Base-by-base conservation (phyloP, 2,329 filamentous ascomycete genomes). In the Aspergillus alliaceus region DNA sequence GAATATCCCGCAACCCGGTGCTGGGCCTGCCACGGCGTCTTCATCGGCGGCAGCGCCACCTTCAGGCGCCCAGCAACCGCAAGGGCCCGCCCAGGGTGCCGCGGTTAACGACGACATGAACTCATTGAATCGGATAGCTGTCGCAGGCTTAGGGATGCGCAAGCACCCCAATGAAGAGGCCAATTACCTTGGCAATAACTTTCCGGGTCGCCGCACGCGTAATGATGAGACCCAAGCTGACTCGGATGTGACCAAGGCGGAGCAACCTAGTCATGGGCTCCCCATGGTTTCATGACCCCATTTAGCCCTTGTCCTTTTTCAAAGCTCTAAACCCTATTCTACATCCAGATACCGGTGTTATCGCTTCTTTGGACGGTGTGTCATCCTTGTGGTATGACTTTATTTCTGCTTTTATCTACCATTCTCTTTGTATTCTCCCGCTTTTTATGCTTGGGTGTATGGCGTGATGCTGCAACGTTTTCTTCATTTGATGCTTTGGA, bases 81-180 rank as follows among this genome's bases (percentile, higher is more conserved):
- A 71, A 29, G 27, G 63, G 11, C 56, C 64, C 29, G 68, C 69
- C 11, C 71, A 70, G 22, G 56, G 64, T 2, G 53, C 64, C 29
- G 64, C 64, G 11, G 60, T 69, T 12, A 69, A 69, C 8, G 75
- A 77, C 46, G 73, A 76, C 49, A 69, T 77, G 64, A 75, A 74
- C 57, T 75, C 75, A 2, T 58, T 78, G 40, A 78, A 78, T 56
- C 73, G 74, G 25, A 77, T 78, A 51, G 75, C 75, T 12, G 75
- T 76, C 6, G 75, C 75, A 4, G 75, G 75, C 0, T 66, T 78
- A 2, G 75, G 75, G 22, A 76, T 77, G 72, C 74, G 75, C 54
- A 77, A 77, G 56, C 74, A 74, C 48, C 72, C 72, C 4, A 72
- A 75, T 18, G 70, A 72, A 22, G 74, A 76, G n/a, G 61, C 68